Evolutionary conservation across 1,284 basidiomycete genomes (phyloP).

Genomic region (Cutaneotrichosporon dermatis): DNA sequence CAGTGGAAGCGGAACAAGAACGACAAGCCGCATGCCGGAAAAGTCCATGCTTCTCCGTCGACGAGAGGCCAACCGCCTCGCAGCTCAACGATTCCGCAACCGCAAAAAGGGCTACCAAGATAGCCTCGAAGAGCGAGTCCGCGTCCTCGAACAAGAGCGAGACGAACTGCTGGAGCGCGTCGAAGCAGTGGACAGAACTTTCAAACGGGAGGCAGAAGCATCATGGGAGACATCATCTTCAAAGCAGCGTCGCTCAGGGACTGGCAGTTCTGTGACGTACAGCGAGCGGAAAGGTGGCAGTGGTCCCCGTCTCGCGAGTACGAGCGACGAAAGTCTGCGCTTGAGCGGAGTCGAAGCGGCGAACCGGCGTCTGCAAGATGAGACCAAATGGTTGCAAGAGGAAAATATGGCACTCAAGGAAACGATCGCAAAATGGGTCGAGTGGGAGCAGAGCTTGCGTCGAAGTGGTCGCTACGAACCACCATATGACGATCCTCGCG

Average conservation of each 20-base stretch:
- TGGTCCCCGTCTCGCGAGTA: not conserved
- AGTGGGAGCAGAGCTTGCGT: slow-evolving; percentile 9
- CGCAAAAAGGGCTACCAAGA: slow-evolving; percentile 46
- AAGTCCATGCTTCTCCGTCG: slow-evolving; percentile 26
- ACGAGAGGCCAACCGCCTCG: slow-evolving; percentile 43
- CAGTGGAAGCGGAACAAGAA: not conserved
- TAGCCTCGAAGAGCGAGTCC: slow-evolving; percentile 37
- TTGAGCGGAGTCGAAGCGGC: slow-evolving; percentile 34
- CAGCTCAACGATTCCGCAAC: slow-evolving; percentile 43
- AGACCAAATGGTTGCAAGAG: slow-evolving; percentile 25
- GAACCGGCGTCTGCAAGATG: slow-evolving; percentile 35
- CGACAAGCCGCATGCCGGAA: not conserved
- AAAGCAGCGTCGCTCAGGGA: not conserved
- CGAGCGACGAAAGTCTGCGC: slow-evolving; percentile 24
- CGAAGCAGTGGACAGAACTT: slow-evolving; percentile 10
- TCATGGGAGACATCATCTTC: not conserved
- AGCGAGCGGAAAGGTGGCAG: not conserved
- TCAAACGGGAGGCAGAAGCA: not conserved
- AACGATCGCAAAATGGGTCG: slow-evolving; percentile 21
- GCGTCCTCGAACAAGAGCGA: slow-evolving; percentile 34
- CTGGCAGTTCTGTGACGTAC: not conserved
- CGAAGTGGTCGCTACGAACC: not conserved
- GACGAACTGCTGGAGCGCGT: slow-evolving; percentile 24
- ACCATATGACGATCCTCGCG: not conserved
- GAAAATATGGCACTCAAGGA: slow-evolving; percentile 30